phyloP scores from a whole-genome alignment of 108 stramenopile genomes.

The Schizochytrium sp. region DNA sequence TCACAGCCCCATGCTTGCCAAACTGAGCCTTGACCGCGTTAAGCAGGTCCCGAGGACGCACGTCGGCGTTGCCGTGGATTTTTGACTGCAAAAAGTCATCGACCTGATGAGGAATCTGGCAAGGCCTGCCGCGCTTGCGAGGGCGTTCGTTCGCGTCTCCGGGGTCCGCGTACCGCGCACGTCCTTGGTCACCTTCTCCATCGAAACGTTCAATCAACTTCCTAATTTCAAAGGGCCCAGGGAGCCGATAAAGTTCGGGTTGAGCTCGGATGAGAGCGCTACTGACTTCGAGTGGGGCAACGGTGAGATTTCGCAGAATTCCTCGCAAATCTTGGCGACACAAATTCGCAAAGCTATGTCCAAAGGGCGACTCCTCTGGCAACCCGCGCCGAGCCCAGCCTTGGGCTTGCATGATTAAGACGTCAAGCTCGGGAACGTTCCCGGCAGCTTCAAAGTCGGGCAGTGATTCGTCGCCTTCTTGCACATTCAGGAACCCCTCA shows the following conservation, averaged over 20 bases:
- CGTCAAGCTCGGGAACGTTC: background rate
- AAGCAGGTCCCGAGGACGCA: background rate
- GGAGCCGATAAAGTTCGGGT: background rate
- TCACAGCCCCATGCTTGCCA: background rate
- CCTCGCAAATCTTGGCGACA: background rate
- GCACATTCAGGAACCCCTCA: background rate
- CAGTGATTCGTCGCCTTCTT: background rate
- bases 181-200: background rate
- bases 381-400: background rate
- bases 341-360: background rate
- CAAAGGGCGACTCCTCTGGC: background rate
- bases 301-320: background rate
- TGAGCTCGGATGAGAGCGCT: background rate
- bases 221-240: background rate
- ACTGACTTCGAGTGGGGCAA: background rate
- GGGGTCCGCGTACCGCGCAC: background rate
- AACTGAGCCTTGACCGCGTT: background rate
- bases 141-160: background rate
- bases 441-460: background rate
- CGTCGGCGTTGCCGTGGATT: background rate
- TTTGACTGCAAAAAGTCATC: background rate
- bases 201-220: background rate
- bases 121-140: background rate
- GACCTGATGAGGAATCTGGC: background rate
- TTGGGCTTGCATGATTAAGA: background rate